Evolutionary conservation across 805 yeast genomes (phyloP).

Genomic region (Candida xiaguanensis): DNA sequence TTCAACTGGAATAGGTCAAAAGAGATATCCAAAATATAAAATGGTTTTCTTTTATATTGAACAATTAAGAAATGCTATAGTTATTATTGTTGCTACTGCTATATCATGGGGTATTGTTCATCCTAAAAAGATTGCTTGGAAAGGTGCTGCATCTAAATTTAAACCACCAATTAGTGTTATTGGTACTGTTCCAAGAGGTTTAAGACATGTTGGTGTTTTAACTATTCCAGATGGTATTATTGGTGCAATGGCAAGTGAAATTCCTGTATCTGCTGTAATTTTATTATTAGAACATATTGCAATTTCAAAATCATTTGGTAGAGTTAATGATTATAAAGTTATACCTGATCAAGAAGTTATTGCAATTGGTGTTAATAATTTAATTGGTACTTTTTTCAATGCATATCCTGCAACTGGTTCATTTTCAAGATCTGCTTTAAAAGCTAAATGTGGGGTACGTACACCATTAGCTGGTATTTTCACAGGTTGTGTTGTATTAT

Average conservation of each 20-base stretch:
- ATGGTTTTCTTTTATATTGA: slow-evolving; percentile 63
- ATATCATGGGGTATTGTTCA: slow-evolving; percentile 76
- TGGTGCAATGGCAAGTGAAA: slow-evolving; percentile 61
- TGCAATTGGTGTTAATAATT: slow-evolving; percentile 89
- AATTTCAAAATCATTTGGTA: slow-evolving; percentile 88
- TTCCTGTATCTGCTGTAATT: slow-evolving; percentile 83
- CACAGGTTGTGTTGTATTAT: slow-evolving; percentile 83
- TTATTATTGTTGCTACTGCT: slow-evolving; percentile 77
- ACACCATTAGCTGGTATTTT: slow-evolving; percentile 91
- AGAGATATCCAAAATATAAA: slow-evolving; percentile 56
- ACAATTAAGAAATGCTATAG: slow-evolving; percentile 77
- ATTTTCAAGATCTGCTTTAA: slow-evolving; percentile 89
- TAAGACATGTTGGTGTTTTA: slow-evolving; percentile 73
- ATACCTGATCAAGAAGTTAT: slow-evolving; percentile 90
- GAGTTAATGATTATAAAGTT: slow-evolving; percentile 86
- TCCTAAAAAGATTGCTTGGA: slow-evolving; percentile 31
- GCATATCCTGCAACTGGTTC: slow-evolving; percentile 98
- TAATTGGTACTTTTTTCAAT: slow-evolving; percentile 85
- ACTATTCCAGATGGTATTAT: slow-evolving; percentile 57
- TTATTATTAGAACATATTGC: slow-evolving; percentile 89
- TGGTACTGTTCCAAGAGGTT: slow-evolving; percentile 81
- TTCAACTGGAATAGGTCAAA: slow-evolving; percentile 56
- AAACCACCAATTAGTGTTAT: slow-evolving; percentile 54
- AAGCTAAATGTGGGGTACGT: slow-evolving; percentile 92
- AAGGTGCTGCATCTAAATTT: slow-evolving; percentile 29